Evolutionary conservation across 2,329 filamentous ascomycete species (phyloP).

Genomic region (Alternaria longipes): DNA sequence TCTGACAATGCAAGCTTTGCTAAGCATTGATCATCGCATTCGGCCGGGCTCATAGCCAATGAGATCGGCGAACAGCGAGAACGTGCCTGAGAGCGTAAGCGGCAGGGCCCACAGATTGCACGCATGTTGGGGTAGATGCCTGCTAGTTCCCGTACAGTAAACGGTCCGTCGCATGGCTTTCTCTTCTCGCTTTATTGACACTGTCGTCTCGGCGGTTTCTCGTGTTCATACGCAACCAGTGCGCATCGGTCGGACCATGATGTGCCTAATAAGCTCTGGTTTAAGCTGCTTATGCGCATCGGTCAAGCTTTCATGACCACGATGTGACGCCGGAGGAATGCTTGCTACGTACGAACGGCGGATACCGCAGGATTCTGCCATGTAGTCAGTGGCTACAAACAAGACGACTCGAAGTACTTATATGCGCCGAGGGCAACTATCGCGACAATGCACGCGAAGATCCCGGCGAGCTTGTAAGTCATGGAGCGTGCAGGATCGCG

Average conservation of each 20-base stretch:
- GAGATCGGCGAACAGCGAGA: background rate
- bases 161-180: background rate
- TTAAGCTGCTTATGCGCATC: background rate
- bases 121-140: background rate
- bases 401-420: no score
- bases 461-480: no score
- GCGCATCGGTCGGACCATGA: background rate
- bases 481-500: no score
- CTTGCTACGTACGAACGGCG: background rate
- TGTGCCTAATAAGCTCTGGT: background rate
- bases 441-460: no score
- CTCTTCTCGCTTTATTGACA: background rate
- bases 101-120: background rate
- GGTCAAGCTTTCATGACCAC: background rate
- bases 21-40: background rate
- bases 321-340: background rate
- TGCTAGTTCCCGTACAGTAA: background rate
- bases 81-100: background rate
- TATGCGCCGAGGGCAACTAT: no score
- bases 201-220: background rate
- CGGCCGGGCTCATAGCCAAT: background rate
- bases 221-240: background rate
- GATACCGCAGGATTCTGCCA: background rate
- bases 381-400: background rate
- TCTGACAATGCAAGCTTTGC: background rate